Evolutionary conservation across 495 filamentous ascomycete genomes (phyloP).

Genomic region (Penicillium paradoxum): DNA sequence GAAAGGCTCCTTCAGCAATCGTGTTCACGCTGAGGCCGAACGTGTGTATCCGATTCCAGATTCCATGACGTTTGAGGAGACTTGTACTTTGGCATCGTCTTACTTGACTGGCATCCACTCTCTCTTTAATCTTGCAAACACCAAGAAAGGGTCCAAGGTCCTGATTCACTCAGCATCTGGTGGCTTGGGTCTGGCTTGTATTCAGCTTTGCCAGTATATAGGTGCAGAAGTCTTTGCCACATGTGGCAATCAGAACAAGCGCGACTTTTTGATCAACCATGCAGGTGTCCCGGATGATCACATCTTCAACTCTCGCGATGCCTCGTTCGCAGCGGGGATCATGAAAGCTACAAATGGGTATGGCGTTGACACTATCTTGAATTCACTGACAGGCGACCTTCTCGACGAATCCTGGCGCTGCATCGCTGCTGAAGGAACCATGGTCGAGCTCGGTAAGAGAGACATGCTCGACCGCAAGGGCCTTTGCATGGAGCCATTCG

Average conservation of each 20-base stretch:
- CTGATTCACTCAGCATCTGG: conserved; percentile 53
- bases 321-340: conserved; percentile 2
- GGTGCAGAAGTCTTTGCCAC: not conserved
- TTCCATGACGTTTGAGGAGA: conserved; percentile 25
- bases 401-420: too few species aligned
- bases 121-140: conserved; percentile 22
- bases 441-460: too few species aligned
- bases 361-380: conserved; percentile 25
- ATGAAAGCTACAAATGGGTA: conserved; percentile 4
- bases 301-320: conserved; percentile 10
- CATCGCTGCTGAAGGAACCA: too few species aligned
- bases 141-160: conserved; percentile 27
- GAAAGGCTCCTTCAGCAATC: not conserved
- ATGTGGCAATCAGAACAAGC: conserved; percentile 1
- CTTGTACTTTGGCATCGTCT: conserved; percentile 30
- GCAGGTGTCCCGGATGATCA: conserved; percentile 12
- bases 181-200: conserved; percentile 54
- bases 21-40: not conserved
- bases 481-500: too few species aligned
- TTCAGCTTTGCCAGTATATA: conserved; percentile 26
- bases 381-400: too few species aligned
- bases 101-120: conserved; percentile 28
- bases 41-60: not conserved
- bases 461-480: too few species aligned
- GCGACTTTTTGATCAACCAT: not conserved